These are phyloP conservation scores for Syzygium grande DNA, from an alignment of 345 rosid species.

Conservation along the genomic window DNA sequence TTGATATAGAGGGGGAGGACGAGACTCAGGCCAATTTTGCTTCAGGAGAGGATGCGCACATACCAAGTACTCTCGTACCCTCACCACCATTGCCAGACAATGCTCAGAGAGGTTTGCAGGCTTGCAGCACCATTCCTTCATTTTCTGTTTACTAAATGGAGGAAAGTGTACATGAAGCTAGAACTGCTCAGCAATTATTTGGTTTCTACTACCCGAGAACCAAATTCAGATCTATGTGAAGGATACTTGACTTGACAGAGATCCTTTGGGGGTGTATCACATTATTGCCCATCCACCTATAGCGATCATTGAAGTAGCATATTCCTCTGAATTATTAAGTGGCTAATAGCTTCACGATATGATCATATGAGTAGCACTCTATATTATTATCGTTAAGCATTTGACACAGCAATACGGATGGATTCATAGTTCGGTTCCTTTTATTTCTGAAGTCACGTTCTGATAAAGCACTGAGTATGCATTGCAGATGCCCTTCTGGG, in stretches of 20 bases:
- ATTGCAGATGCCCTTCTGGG: neutral
- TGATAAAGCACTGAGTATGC: neutral
- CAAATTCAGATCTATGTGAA: neutral
- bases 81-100: constrained; percentile 42
- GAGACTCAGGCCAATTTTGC: constrained; percentile 48
- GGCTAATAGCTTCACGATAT: neutral
- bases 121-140: constrained; percentile 10
- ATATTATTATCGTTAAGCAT: neutral
- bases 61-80: constrained; percentile 34
- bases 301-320: neutral
- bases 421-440: neutral
- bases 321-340: neutral
- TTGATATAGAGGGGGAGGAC: constrained; percentile 65
- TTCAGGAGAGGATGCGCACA: constrained; percentile 35
- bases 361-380: neutral
- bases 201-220: neutral
- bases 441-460: neutral
- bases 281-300: neutral
- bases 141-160: neutral
- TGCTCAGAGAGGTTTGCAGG: constrained; percentile 61
- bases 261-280: neutral
- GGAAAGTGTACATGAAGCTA: neutral
- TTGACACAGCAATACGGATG: neutral
- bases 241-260: neutral
- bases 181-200: neutral